Evolutionary conservation across 2,329 filamentous ascomycete genomes (phyloP).

Genomic region (Apiospora phragmitis): DNA sequence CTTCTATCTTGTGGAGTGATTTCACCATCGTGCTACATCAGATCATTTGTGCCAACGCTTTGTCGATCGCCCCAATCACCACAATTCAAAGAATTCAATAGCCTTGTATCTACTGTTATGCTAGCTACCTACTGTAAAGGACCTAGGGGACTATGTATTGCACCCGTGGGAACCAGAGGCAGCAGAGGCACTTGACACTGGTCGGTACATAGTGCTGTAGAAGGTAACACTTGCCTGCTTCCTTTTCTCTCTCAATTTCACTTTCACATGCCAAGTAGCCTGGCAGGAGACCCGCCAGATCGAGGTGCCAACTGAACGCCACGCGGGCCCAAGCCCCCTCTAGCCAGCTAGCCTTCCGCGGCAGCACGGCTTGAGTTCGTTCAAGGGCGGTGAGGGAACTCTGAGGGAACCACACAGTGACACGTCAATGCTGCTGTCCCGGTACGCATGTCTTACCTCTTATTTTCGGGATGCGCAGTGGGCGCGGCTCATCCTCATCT

Average conservation of each 20-base stretch:
- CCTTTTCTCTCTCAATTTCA: background rate
- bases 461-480: background rate
- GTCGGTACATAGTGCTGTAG: too few relatives aligned
- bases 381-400: background rate
- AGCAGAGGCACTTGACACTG: too few relatives aligned
- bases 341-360: background rate
- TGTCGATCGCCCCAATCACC: background rate
- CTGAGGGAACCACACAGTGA: background rate
- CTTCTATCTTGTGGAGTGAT: background rate
- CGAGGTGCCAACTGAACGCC: background rate
- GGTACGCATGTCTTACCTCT: background rate
- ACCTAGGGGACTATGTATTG: background rate
- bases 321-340: background rate
- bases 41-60: background rate
- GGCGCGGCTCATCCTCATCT: background rate
- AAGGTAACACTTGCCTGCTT: too few relatives aligned
- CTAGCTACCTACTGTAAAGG: background rate
- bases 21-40: constrained; percentile 5
- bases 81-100: background rate
- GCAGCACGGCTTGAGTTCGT: background rate
- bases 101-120: constrained; percentile 3
- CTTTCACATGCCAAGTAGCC: constrained; percentile 1
- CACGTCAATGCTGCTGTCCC: background rate
- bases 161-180: background rate
- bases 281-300: background rate